Conservation (phyloP, 805 yeast genomes). For the Ogataea pignaliae region DNA sequence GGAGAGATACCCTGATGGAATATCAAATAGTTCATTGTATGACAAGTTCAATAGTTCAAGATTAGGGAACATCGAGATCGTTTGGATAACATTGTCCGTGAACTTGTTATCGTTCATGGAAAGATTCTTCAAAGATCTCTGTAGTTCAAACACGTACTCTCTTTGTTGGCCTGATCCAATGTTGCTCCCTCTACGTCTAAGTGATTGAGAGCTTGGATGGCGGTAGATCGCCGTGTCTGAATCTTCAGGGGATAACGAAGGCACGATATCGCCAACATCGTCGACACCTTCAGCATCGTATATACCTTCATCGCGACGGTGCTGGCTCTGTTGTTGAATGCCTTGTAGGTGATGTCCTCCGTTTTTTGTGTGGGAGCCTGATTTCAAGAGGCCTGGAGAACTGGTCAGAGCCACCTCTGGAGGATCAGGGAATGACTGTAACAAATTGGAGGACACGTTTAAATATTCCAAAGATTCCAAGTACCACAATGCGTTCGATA, state of each 20-base stretch:
- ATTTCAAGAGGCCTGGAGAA: neutral
- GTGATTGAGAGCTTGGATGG: neutral
- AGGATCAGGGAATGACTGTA: constrained; percentile 56
- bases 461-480: constrained; percentile 51
- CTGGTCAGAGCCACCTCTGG: constrained; percentile 22
- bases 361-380: no score
- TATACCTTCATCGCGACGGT: constrained; percentile 1
- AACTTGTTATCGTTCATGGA: constrained; percentile 81
- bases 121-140: constrained; percentile 42
- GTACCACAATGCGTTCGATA: constrained; percentile 67
- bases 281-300: constrained; percentile 2
- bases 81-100: constrained; percentile 69
- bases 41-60: constrained; percentile 68
- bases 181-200: constrained; percentile 9
- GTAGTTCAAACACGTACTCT: constrained; percentile 11
- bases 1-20: constrained; percentile 68
- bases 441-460: constrained; percentile 70
- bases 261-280: constrained; percentile 1
- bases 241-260: neutral
- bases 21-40: constrained; percentile 78
- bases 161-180: neutral
- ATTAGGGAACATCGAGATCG: constrained; percentile 53
- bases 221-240: neutral
- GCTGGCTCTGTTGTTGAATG: neutral
- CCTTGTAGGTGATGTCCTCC: neutral